Conservation (phyloP, 352 stramenopile species). For the Blastocystis sp. region DNA sequence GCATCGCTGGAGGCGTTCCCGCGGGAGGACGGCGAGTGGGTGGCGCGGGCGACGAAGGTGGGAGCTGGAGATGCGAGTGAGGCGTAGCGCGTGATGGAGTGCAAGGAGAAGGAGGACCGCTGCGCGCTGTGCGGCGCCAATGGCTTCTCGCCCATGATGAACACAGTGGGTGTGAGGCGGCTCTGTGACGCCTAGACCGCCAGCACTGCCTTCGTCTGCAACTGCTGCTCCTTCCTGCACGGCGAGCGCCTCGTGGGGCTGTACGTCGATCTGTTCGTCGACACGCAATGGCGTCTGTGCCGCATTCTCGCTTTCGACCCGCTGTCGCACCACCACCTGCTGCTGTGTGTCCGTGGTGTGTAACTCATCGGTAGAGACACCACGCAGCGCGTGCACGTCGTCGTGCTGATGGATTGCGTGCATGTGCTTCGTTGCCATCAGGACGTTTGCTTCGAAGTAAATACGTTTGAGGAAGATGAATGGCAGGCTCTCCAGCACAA, state of each 20-base stretch:
- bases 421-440: conserved; percentile 1
- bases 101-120: not conserved
- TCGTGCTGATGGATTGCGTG: conserved; percentile 10
- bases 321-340: conserved; percentile 3
- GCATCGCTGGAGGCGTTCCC: not conserved
- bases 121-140: conserved; percentile 12
- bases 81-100: not conserved
- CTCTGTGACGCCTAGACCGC: not conserved
- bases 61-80: not conserved
- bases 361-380: not conserved
- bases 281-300: conserved; percentile 7
- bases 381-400: not conserved
- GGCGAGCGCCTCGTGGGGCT: conserved; percentile 21
- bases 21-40: not conserved
- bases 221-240: not conserved
- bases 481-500: conserved; percentile 1
- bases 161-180: not conserved
- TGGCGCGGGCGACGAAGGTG: not conserved
- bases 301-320: conserved; percentile 40
- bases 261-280: conserved; percentile 32
- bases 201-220: conserved; percentile 9
- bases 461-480: not conserved
- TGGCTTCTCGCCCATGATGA: not conserved
- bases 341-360: not conserved
- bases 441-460: conserved; percentile 42